Percentiles rank a stretch among this genome's conserved stretches.
These are phyloP conservation scores for Bretschneidera sinensis DNA, from an alignment of 345 rosid genomes.

Conservation along the genomic window DNA sequence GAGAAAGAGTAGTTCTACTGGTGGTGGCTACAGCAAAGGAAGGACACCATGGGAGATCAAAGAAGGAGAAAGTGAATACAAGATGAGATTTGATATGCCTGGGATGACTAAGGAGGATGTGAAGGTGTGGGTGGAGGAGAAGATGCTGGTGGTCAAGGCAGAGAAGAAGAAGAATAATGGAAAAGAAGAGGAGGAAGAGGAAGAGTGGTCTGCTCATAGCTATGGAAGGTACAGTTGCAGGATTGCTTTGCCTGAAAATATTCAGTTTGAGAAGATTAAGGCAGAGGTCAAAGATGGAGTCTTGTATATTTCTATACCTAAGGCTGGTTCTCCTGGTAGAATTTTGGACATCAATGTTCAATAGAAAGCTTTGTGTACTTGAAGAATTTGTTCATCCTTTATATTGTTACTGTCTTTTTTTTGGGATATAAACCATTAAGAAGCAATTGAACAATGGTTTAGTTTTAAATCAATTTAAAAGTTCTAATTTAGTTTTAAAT, in stretches of 20 bases:
- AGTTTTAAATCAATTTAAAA: too few species aligned
- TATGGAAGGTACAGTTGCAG: constrained; percentile 50
- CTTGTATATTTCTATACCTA: constrained; percentile 46
- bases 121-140: constrained; percentile 62
- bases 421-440: too few species aligned
- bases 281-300: constrained; percentile 72
- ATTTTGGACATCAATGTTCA: constrained; percentile 33
- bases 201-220: constrained; percentile 51
- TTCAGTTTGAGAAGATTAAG: constrained; percentile 49
- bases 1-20: constrained; percentile 11
- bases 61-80: constrained; percentile 46
- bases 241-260: constrained; percentile 62
- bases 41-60: constrained; percentile 67
- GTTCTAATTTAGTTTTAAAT: too few species aligned
- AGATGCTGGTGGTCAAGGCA: constrained; percentile 48
- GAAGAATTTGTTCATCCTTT: too few species aligned
- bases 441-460: too few species aligned
- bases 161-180: constrained; percentile 24
- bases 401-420: too few species aligned
- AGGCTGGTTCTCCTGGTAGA: constrained; percentile 22
- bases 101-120: constrained; percentile 69
- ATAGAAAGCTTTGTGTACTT: too few species aligned
- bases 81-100: constrained; percentile 69
- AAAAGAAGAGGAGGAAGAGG: constrained; percentile 30
- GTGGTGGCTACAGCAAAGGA: constrained; percentile 37